phyloP scores from a whole-genome alignment of 768 basidiomycete genomes.

The Agaricus sinodeliciosus region DNA sequence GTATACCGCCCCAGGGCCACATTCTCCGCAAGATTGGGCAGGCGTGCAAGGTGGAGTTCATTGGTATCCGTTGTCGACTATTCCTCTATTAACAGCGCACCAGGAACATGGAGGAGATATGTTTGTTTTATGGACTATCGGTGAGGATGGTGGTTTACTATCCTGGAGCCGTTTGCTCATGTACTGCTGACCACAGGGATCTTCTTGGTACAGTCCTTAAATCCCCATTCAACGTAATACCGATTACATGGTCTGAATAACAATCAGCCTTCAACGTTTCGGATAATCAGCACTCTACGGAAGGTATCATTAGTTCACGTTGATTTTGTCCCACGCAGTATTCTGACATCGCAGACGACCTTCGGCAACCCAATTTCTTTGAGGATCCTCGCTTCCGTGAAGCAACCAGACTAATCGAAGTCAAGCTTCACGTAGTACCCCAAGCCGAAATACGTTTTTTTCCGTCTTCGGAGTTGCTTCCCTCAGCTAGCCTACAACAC shows the following conservation, averaged over 20 bases:
- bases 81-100: not conserved
- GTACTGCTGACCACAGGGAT: slow-evolving; percentile 22
- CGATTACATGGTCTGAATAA: not conserved
- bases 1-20: slow-evolving; percentile 43
- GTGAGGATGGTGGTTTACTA: slow-evolving; percentile 23
- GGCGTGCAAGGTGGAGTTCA: slow-evolving; percentile 48
- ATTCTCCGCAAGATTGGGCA: slow-evolving; percentile 54
- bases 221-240: not conserved
- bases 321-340: slow-evolving; percentile 19
- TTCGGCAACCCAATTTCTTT: slow-evolving; percentile 41
- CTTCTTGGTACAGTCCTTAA: slow-evolving; percentile 31
- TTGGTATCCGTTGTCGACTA: not conserved
- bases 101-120: slow-evolving; percentile 65
- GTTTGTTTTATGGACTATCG: slow-evolving; percentile 79
- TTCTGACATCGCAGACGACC: slow-evolving; percentile 26
- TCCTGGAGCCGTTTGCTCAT: not conserved
- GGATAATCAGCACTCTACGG: slow-evolving; percentile 8
- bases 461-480: slow-evolving; percentile 12
- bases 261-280: slow-evolving; percentile 41
- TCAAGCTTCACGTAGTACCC: slow-evolving; percentile 44
- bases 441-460: slow-evolving; percentile 23
- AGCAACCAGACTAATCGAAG: slow-evolving; percentile 55
- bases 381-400: slow-evolving; percentile 53
- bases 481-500: slow-evolving; percentile 19
- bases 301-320: slow-evolving; percentile 9